These are phyloP conservation scores for Multifurca ochricompacta DNA, from an alignment of 768 basidiomycete species.

Conservation along the genomic window DNA sequence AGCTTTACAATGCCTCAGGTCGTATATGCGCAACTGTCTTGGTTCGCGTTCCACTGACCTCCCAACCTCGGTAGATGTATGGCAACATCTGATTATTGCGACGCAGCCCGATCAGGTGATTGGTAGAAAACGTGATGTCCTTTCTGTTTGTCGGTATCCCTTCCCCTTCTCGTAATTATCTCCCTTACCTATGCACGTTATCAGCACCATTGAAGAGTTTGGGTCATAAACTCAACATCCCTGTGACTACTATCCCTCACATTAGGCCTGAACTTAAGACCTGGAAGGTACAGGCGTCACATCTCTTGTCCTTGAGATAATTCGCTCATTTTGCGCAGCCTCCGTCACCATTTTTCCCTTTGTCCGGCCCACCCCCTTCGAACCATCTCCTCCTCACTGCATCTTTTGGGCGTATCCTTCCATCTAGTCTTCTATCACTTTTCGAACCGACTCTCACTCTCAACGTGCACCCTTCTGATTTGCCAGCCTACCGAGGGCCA, in stretches of 20 bases:
- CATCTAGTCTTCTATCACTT: constrained; percentile 46
- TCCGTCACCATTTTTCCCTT: constrained; percentile 32
- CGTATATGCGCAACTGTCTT: constrained; percentile 13
- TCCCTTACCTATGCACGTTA: not conserved
- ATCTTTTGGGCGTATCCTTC: constrained; percentile 85
- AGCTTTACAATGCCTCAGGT: constrained; percentile 61
- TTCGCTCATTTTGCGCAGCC: constrained; percentile 30
- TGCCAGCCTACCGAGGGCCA: constrained; percentile 84
- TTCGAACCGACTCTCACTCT: constrained; percentile 56
- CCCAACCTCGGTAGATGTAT: constrained; percentile 53
- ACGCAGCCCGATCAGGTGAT: constrained; percentile 63
- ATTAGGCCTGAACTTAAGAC: constrained; percentile 49
- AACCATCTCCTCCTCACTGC: constrained; percentile 72
- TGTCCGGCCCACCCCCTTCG: constrained; percentile 21
- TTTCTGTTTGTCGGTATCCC: constrained; percentile 46
- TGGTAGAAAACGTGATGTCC: constrained; percentile 51
- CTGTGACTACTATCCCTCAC: constrained; percentile 54
- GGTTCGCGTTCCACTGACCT: not conserved
- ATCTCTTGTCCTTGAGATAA: not conserved
- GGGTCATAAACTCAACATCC: constrained; percentile 45
- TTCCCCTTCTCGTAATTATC: not conserved
- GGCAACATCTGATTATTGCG: constrained; percentile 57
- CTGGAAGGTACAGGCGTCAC: constrained; percentile 46
- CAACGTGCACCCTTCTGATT: constrained; percentile 85
- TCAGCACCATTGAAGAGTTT: constrained; percentile 65